Evolutionary conservation across 2,329 filamentous ascomycete species (phyloP).

Genomic region (Colletotrichum sp.): DNA sequence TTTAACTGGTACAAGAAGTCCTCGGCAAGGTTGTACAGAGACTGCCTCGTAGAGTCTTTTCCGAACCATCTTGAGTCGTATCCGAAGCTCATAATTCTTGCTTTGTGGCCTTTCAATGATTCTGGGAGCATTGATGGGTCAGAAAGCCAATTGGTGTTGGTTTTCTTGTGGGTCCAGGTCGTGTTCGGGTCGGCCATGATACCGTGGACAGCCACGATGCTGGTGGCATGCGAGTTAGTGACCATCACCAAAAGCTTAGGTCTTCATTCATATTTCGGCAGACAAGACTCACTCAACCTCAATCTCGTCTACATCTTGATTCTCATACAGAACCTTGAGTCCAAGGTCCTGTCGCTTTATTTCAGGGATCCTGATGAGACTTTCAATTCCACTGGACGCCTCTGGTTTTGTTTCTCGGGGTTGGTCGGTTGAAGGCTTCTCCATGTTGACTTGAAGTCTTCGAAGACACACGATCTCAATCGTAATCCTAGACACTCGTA

Average conservation of each 20-base stretch:
- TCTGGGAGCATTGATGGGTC: background rate
- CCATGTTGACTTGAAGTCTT: background rate
- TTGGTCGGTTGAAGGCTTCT: background rate
- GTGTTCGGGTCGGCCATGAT: background rate
- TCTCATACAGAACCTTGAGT: background rate
- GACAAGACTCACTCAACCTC: background rate
- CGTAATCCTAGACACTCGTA: background rate
- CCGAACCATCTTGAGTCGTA: background rate
- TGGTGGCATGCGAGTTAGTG: background rate
- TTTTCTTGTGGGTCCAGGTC: conserved; percentile 14
- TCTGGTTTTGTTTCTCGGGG: background rate
- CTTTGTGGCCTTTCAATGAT: background rate
- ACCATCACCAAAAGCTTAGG: background rate
- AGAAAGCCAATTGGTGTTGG: background rate
- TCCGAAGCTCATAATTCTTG: background rate
- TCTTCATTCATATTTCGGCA: background rate
- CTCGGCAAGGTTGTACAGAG: background rate
- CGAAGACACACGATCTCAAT: background rate
- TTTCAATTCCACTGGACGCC: background rate
- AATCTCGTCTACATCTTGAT: background rate
- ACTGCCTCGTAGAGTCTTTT: background rate
- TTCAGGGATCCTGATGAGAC: background rate
- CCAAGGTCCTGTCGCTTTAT: background rate
- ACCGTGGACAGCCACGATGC: background rate
- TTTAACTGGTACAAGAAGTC: background rate